These are phyloP conservation scores for Penicillium griseofulvum DNA, from an alignment of 2,329 filamentous ascomycete species.

Conservation along the genomic window DNA sequence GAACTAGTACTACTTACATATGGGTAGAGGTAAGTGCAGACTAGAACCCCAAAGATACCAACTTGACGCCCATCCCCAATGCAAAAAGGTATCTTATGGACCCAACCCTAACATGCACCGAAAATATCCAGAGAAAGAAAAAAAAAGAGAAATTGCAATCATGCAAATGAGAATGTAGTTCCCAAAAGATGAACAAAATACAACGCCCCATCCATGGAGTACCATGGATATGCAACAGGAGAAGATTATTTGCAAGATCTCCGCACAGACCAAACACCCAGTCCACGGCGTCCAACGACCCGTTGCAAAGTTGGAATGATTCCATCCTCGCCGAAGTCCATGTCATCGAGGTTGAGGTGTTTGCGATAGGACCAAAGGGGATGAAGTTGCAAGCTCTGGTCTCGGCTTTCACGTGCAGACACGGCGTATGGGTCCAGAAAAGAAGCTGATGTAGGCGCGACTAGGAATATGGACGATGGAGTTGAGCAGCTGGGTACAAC, in stretches of 20 bases:
- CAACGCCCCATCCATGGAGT: neutral
- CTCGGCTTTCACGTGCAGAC: neutral
- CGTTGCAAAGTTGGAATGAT: constrained; percentile 45
- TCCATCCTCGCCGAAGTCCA: constrained; percentile 52
- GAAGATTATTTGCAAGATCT: constrained; percentile 26
- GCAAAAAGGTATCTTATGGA: constrained; percentile 6
- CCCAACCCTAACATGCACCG: constrained; percentile 1
- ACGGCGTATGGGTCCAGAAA: constrained; percentile 41
- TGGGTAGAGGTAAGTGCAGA: neutral
- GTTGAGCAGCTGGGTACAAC: constrained; percentile 31
- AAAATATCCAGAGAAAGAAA: constrained; percentile 10
- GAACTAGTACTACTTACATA: neutral
- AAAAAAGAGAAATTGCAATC: constrained; percentile 6
- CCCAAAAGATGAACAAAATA: neutral
- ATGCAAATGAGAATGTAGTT: neutral
- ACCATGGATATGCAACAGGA: neutral
- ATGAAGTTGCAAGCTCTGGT: constrained; percentile 33
- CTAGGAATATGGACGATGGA: constrained; percentile 39
- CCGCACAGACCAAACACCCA: constrained; percentile 50
- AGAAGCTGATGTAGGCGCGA: constrained; percentile 46
- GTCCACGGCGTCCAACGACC: constrained; percentile 49
- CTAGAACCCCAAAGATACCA: neutral
- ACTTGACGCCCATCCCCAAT: constrained; percentile 6
- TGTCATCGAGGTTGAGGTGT: constrained; percentile 53
- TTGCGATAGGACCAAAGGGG: constrained; percentile 45